These are phyloP conservation scores for Pseudoturritis turrita DNA, from an alignment of 345 rosid genomes.

Conservation along the genomic window DNA sequence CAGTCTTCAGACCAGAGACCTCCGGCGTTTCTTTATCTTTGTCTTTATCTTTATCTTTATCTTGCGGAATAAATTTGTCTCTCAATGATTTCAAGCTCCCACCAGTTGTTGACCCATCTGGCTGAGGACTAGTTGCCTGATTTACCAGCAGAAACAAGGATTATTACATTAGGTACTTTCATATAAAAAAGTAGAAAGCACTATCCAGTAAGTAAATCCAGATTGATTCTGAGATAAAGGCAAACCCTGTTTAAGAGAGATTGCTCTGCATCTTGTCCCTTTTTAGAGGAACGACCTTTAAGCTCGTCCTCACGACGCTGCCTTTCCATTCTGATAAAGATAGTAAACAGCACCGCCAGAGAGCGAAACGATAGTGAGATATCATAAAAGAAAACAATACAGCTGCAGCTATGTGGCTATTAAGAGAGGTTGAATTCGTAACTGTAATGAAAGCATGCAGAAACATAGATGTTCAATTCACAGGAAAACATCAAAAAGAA, in stretches of 20 bases:
- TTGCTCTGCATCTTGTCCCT: constrained; percentile 78
- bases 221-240: constrained; percentile 7
- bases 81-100: constrained; percentile 79
- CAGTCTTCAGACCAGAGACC: constrained; percentile 68
- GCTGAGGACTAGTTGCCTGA: constrained; percentile 94
- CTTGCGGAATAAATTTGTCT: constrained; percentile 48
- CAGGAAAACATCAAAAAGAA: neutral
- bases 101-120: constrained; percentile 58
- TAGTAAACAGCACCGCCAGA: neutral
- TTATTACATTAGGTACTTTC: neutral
- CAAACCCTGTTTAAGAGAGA: constrained; percentile 67
- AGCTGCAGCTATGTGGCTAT: neutral
- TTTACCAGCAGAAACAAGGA: neutral
- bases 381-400: neutral
- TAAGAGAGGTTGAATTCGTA: neutral
- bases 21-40: constrained; percentile 69
- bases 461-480: neutral
- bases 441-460: neutral
- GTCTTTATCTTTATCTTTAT: constrained; percentile 61
- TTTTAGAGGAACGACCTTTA: constrained; percentile 76
- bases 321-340: constrained; percentile 76
- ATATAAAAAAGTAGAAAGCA: neutral
- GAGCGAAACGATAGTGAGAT: neutral
- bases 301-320: constrained; percentile 95
- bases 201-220: neutral